Conservation (phyloP, 306 rosid genomes). For the Lathyrus aphaca region DNA sequence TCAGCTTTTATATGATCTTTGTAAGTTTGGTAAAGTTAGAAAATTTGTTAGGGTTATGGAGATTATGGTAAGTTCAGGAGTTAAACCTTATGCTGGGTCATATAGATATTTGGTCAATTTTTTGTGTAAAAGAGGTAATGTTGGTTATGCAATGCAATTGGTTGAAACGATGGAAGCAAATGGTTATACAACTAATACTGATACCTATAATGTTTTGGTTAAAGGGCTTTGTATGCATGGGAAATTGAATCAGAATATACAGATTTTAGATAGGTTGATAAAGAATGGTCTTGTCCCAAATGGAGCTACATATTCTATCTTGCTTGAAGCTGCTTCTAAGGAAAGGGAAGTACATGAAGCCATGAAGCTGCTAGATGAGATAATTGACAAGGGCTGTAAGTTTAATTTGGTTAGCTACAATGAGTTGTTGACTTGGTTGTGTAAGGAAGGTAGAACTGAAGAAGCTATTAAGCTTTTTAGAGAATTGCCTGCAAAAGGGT, state of each 20-base stretch:
- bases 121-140: slow-evolving; percentile 79
- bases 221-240: slow-evolving; percentile 83
- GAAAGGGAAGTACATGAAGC: slow-evolving; percentile 88
- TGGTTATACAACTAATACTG: slow-evolving; percentile 67
- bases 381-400: slow-evolving; percentile 81
- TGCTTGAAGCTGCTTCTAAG: slow-evolving; percentile 84
- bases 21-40: slow-evolving; percentile 65
- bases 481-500: slow-evolving; percentile 73
- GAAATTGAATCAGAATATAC: slow-evolving; percentile 69
- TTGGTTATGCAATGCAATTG: slow-evolving; percentile 90
- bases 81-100: slow-evolving; percentile 73
- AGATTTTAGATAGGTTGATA: slow-evolving; percentile 66
- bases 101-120: slow-evolving; percentile 65
- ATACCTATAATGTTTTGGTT: slow-evolving; percentile 73
- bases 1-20: slow-evolving; percentile 84
- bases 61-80: slow-evolving; percentile 73
- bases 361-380: slow-evolving; percentile 65
- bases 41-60: slow-evolving; percentile 77
- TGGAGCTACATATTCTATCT: slow-evolving; percentile 73
- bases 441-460: slow-evolving; percentile 88
- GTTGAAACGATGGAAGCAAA: slow-evolving; percentile 81
- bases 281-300: slow-evolving; percentile 81
- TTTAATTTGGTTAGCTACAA: slow-evolving; percentile 88
- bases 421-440: slow-evolving; percentile 81
- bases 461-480: slow-evolving; percentile 76